Evolutionary conservation across 2,329 filamentous ascomycete genomes (phyloP).

Genomic region (Penicillium nordicum): DNA sequence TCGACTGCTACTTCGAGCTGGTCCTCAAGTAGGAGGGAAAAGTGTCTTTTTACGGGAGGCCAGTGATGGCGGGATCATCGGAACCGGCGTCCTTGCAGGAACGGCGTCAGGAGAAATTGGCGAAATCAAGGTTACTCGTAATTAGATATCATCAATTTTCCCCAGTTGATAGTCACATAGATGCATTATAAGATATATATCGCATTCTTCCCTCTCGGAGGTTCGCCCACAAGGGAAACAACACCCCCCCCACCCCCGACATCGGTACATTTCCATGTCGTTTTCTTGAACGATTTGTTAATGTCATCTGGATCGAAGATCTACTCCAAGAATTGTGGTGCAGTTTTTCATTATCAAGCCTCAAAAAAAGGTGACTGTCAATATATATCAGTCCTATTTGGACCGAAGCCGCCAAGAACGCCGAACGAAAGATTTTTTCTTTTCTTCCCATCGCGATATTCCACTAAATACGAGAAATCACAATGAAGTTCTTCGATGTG

Average conservation of each 20-base stretch:
- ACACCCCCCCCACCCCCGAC: background rate
- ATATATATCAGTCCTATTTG: background rate
- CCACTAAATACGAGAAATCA: background rate
- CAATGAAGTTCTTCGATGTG: constrained; percentile 5
- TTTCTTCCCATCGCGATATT: background rate
- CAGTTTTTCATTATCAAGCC: background rate
- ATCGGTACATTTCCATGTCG: background rate
- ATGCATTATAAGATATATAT: background rate
- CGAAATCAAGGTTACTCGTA: constrained; percentile 18
- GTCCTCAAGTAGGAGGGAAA: constrained; percentile 45
- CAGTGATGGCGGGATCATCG: constrained; percentile 51
- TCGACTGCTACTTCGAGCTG: constrained; percentile 41
- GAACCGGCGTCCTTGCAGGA: constrained; percentile 51
- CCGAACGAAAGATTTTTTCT: background rate
- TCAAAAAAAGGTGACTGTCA: background rate
- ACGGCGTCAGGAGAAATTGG: constrained; percentile 37
- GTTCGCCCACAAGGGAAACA: background rate
- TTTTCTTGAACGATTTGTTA: background rate
- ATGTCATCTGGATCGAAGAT: background rate
- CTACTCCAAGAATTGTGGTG: too few relatives aligned
- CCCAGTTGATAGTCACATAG: background rate
- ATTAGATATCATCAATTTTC: background rate
- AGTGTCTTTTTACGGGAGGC: constrained; percentile 50
- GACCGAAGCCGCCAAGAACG: background rate
- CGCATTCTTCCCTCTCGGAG: background rate